phyloP scores from a whole-genome alignment of 2,329 filamentous ascomycete species.

The Lecanicillium sp. region DNA sequence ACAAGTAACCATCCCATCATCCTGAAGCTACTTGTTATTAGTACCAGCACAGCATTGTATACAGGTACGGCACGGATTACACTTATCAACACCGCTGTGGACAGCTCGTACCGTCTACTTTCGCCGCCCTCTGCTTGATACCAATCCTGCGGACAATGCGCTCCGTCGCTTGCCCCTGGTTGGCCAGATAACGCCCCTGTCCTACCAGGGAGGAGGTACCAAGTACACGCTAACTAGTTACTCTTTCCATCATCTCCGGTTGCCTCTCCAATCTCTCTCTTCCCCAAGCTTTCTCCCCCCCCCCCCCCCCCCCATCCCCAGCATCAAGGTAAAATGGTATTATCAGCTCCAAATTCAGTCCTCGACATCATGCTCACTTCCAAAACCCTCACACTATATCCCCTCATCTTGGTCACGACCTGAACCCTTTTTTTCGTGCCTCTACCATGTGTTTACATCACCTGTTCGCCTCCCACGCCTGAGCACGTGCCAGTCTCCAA shows the following conservation, averaged over 20 bases:
- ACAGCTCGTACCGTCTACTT: not conserved
- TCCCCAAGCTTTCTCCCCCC: no score
- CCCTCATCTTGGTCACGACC: not conserved
- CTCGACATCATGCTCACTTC: not conserved
- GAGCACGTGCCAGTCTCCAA: conserved; percentile 10
- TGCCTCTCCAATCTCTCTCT: not conserved
- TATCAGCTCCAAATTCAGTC: not conserved
- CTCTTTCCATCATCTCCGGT: not conserved
- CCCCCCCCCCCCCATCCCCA: no score
- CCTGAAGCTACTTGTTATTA: no score
- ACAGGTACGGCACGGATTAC: not conserved
- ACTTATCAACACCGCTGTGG: no score
- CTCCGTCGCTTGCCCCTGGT: conserved; percentile 2
- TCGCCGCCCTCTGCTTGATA: not conserved
- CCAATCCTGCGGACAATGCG: conserved; percentile 8
- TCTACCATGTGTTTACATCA: conserved; percentile 2
- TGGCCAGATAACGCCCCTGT: conserved; percentile 5
- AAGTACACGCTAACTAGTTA: conserved; percentile 8
- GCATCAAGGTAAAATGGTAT: no score
- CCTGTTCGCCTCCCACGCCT: not conserved
- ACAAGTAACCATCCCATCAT: no score
- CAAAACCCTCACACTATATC: not conserved
- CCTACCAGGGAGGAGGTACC: not conserved
- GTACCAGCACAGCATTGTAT: no score
- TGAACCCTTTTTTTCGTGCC: not conserved